A percentile compares a stretch with the other conserved stretches of the same genome.
These are phyloP conservation scores for Claviceps sp. DNA, from an alignment of 2,329 filamentous ascomycete genomes.

Conservation along the genomic window DNA sequence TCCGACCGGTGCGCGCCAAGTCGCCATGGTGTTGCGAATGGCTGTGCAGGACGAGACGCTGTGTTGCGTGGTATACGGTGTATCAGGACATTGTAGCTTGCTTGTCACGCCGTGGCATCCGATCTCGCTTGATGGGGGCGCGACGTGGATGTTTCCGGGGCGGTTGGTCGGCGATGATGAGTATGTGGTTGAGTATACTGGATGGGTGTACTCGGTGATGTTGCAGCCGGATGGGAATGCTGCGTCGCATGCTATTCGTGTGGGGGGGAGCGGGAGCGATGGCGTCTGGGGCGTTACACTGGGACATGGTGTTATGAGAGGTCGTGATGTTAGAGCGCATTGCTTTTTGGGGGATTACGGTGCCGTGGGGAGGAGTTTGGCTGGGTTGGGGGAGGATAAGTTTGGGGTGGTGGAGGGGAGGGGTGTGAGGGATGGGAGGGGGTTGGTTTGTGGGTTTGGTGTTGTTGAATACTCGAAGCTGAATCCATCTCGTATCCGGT, in stretches of 20 bases:
- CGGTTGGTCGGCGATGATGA: background rate
- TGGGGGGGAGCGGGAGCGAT: slow-evolving; percentile 13
- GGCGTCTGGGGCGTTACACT: slow-evolving; percentile 42
- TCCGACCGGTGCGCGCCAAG: slow-evolving; percentile 32
- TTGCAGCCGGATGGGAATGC: background rate
- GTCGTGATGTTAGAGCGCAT: slow-evolving; percentile 23
- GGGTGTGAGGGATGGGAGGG: background rate
- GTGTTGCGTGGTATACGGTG: slow-evolving; percentile 24
- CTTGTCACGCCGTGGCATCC: slow-evolving; percentile 50
- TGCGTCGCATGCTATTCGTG: slow-evolving; percentile 34
- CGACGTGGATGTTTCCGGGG: slow-evolving; percentile 31
- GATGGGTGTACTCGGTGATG: background rate
- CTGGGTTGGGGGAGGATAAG: background rate
- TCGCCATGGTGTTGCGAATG: slow-evolving; percentile 39
- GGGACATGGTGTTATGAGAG: slow-evolving; percentile 37
- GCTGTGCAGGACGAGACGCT: slow-evolving; percentile 25
- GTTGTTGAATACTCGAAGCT: background rate
- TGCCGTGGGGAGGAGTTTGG: background rate
- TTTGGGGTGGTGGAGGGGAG: background rate
- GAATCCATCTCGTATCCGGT: no score
- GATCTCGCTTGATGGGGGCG: slow-evolving; percentile 22
- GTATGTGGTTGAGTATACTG: background rate
- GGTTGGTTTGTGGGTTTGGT: background rate
- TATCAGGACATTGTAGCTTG: slow-evolving; percentile 16
- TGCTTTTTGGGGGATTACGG: background rate